phyloP scores from a whole-genome alignment of 768 basidiomycete species.

The Rhodocollybia butyracea region DNA sequence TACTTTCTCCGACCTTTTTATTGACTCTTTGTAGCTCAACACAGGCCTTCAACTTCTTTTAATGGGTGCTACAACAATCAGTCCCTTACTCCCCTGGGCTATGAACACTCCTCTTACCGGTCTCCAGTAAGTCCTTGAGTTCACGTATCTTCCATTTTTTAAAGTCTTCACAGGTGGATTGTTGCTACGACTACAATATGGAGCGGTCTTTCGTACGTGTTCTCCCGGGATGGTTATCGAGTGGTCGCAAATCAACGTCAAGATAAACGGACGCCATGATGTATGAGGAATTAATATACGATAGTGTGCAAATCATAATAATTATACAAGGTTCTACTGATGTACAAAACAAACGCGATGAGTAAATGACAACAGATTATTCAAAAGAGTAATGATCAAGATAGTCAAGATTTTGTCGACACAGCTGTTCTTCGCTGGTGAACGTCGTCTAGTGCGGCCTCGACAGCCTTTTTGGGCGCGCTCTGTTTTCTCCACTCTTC shows the following conservation, averaged over 20 bases:
- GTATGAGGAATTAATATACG: background rate
- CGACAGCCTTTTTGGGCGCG: conserved; percentile 56
- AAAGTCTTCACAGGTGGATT: conserved; percentile 52
- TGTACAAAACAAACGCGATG: background rate
- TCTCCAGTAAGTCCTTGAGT: conserved; percentile 61
- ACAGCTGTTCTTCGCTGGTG: conserved; percentile 43
- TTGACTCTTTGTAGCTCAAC: conserved; percentile 58
- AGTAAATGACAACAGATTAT: background rate
- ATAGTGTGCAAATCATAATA: background rate
- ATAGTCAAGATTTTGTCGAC: conserved; percentile 13
- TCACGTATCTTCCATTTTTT: conserved; percentile 5
- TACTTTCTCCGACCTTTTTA: conserved; percentile 3
- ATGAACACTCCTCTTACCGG: conserved; percentile 52
- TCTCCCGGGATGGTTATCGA: conserved; percentile 71
- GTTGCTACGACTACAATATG: conserved; percentile 91
- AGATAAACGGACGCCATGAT: conserved; percentile 20
- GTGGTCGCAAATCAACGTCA: conserved; percentile 39
- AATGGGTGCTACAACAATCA: conserved; percentile 87
- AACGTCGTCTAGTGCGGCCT: conserved; percentile 69
- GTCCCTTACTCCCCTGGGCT: conserved; percentile 70
- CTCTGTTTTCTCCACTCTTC: conserved; percentile 62
- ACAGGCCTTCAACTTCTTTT: conserved; percentile 88
- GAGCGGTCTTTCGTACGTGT: conserved; percentile 84
- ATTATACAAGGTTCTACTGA: background rate
- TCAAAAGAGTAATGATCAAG: conserved; percentile 7